phyloP scores from a whole-genome alignment of 1,139 yeast species.

The Pichia sp. region DNA sequence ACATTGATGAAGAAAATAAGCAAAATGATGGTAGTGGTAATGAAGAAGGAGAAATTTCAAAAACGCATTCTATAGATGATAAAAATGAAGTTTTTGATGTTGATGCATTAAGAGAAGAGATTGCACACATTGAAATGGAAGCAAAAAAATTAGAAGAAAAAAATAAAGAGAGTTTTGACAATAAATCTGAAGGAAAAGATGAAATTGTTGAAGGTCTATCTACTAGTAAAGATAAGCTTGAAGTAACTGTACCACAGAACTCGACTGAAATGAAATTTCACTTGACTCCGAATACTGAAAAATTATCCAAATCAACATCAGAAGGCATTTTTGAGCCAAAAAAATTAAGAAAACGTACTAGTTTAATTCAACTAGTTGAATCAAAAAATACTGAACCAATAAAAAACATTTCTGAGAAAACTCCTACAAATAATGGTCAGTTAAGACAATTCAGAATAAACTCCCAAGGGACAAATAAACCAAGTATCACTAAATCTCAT shows the following conservation, averaged over 20 bases:
- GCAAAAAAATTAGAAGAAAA: conserved; percentile 16
- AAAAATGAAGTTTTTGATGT: conserved; percentile 36
- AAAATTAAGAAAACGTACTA: conserved; percentile 5
- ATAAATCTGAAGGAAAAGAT: conserved; percentile 6
- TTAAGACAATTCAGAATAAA: conserved; percentile 11
- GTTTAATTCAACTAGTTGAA: conserved; percentile 10
- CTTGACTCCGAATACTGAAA: background rate
- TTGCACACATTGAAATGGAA: conserved; percentile 37
- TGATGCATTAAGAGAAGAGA: conserved; percentile 40
- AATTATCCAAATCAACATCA: background rate
- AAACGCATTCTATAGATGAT: background rate
- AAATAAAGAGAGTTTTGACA: background rate
- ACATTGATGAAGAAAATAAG: background rate
- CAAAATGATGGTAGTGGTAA: background rate
- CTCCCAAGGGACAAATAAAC: background rate
- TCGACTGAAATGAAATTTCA: background rate
- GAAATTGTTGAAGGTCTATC: too few relatives aligned
- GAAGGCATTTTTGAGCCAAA: conserved; percentile 1
- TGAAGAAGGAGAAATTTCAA: background rate
- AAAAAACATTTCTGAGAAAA: background rate
- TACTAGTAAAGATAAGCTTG: too few relatives aligned
- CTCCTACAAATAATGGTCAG: background rate
- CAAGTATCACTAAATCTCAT: background rate
- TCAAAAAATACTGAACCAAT: background rate
- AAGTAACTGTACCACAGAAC: too few relatives aligned